Conservation (phyloP, 106 monocot genomes). For the Apostasia ramifera region DNA sequence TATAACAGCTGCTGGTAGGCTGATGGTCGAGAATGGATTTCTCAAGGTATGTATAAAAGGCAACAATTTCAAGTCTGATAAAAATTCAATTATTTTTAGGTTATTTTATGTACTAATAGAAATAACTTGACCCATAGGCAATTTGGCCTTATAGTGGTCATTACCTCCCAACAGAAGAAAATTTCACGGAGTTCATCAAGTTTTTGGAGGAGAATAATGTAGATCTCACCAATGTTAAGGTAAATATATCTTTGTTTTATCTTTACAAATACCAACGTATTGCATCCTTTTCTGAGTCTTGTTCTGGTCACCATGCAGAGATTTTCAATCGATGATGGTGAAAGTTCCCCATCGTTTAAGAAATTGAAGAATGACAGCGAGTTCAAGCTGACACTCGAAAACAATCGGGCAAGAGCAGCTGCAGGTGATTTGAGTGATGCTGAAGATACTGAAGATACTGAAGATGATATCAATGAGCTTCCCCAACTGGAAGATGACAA, state of each 20-base stretch:
- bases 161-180: conserved; percentile 90
- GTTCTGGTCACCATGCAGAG: conserved; percentile 20
- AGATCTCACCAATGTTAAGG: conserved; percentile 75
- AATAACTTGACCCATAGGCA: conserved; percentile 14
- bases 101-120: not conserved
- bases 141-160: conserved; percentile 97
- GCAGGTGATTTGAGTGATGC: conserved; percentile 5
- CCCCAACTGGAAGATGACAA: not conserved
- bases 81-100: not conserved
- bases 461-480: conserved; percentile 10
- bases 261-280: not conserved
- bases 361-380: not conserved
- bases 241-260: conserved; percentile 8
- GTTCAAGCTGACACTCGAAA: not conserved
- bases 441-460: not conserved
- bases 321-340: conserved; percentile 29
- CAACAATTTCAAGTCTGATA: not conserved
- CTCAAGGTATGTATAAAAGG: conserved; percentile 31
- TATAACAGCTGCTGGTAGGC: conserved; percentile 55
- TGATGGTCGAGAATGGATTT: conserved; percentile 47
- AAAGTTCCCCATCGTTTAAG: conserved; percentile 22
- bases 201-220: conserved; percentile 56
- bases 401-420: not conserved
- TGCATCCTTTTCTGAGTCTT: not conserved
- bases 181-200: conserved; percentile 80